Percentiles rank a stretch among this genome's conserved stretches.
Conservation (phyloP, 768 basidiomycete species). For the Tricholoma furcatifolium region DNA sequence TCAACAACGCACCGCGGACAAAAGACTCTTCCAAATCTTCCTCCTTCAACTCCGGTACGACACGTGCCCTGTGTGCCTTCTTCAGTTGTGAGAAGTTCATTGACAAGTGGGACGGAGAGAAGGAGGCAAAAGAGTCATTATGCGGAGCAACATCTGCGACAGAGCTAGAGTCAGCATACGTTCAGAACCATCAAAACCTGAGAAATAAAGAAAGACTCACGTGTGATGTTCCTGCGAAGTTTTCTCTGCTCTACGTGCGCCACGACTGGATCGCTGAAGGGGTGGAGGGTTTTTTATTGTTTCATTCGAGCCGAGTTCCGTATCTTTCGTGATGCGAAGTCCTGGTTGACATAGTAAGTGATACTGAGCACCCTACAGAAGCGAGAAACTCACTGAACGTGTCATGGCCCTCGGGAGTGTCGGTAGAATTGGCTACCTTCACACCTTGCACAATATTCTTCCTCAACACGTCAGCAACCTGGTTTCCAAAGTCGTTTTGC, state of each 20-base stretch:
- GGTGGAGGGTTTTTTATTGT: conserved; percentile 65
- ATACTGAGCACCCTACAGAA: background rate
- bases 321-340: conserved; percentile 72
- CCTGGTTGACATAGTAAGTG: conserved; percentile 36
- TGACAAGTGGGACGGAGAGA: conserved; percentile 23
- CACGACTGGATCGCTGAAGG: conserved; percentile 42
- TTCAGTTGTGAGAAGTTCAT: conserved; percentile 70
- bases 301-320: conserved; percentile 85
- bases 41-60: conserved; percentile 67
- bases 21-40: conserved; percentile 86
- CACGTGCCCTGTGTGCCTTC: conserved; percentile 62
- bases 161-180: conserved; percentile 26
- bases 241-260: conserved; percentile 44
- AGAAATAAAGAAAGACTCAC: conserved; percentile 14
- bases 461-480: conserved; percentile 72
- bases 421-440: conserved; percentile 36
- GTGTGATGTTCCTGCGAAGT: conserved; percentile 26
- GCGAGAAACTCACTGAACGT: conserved; percentile 53
- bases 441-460: conserved; percentile 85
- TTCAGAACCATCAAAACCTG: conserved; percentile 8
- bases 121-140: conserved; percentile 22
- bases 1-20: conserved; percentile 62
- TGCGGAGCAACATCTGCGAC: conserved; percentile 37
- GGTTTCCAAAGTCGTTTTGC: conserved; percentile 57
- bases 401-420: conserved; percentile 31